Conservation (phyloP, 2,329 filamentous ascomycete genomes). For the Lachnellula willkommii region DNA sequence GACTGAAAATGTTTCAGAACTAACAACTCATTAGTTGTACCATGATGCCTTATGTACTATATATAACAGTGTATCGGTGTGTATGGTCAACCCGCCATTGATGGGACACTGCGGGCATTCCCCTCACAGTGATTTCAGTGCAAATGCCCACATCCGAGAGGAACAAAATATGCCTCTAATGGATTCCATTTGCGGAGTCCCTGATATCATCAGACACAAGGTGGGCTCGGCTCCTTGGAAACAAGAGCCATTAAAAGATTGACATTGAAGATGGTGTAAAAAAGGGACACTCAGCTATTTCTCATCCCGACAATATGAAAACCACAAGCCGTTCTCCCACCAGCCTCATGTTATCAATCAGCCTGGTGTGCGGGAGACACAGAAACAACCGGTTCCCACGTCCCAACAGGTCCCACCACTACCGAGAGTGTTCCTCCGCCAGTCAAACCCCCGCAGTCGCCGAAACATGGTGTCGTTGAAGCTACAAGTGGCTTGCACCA, state of each 20-base stretch:
- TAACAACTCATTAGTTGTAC: constrained; percentile 12
- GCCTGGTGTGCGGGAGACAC: constrained; percentile 3
- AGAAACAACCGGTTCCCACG: not conserved
- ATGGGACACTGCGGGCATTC: constrained; percentile 56
- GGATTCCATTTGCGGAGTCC: constrained; percentile 38
- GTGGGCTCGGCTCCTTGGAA: constrained; percentile 13
- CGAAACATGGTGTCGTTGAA: not conserved
- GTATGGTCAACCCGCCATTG: constrained; percentile 51
- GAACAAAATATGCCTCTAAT: not conserved
- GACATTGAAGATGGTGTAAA: constrained; percentile 31
- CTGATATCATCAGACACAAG: constrained; percentile 64
- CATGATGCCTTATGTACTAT: constrained; percentile 20
- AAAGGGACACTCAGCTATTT: constrained; percentile 23
- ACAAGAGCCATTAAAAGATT: constrained; percentile 21
- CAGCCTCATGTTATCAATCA: constrained; percentile 15
- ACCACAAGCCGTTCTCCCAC: constrained; percentile 17
- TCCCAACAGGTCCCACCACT: constrained; percentile 15
- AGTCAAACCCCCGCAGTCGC: not conserved
- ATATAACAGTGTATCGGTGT: constrained; percentile 30
- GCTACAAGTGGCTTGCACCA: constrained; percentile 5
- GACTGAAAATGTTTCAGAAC: not conserved
- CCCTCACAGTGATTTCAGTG: constrained; percentile 62
- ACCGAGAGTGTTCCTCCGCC: constrained; percentile 13
- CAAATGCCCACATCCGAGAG: constrained; percentile 19
- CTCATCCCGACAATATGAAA: constrained; percentile 13